Evolutionary conservation across 2,329 filamentous ascomycete species (phyloP).

Genomic region (Aspergillus aculeatus): DNA sequence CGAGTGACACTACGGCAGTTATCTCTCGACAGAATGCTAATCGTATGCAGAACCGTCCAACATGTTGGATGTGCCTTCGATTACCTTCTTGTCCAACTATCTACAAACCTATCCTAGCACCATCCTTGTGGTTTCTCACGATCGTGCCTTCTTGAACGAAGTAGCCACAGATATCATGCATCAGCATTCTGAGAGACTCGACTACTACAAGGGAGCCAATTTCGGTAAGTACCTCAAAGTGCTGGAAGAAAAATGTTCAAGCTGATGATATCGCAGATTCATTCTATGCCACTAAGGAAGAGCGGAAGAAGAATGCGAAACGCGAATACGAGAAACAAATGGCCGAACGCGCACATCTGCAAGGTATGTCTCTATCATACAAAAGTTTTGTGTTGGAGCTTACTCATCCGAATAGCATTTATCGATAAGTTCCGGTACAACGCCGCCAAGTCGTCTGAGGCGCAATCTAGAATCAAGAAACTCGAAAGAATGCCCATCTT

Average conservation of each 20-base stretch:
- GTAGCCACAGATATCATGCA: constrained; percentile 99
- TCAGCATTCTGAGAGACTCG: constrained; percentile 92
- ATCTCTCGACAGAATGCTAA: constrained; percentile 72
- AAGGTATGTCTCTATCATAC: constrained; percentile 48
- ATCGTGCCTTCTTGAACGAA: constrained; percentile 98
- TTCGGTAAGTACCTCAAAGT: constrained; percentile 55
- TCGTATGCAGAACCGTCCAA: constrained; percentile 77
- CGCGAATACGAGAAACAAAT: constrained; percentile 99
- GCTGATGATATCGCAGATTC: constrained; percentile 56
- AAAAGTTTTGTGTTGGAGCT: neutral
- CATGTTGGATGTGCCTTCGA: constrained; percentile 99
- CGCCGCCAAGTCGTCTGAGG: constrained; percentile 96
- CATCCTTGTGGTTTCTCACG: constrained; percentile 94
- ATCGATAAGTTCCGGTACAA: constrained; percentile 99
- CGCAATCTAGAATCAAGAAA: constrained; percentile 98
- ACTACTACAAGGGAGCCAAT: constrained; percentile 98
- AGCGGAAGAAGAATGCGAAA: constrained; percentile 93
- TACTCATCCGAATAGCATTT: constrained; percentile 58
- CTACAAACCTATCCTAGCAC: constrained; percentile 93
- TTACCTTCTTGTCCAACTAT: constrained; percentile 95
- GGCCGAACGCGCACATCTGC: constrained; percentile 86
- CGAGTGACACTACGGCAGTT: constrained; percentile 99
- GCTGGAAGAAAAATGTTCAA: neutral
- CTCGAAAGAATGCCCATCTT: constrained; percentile 94
- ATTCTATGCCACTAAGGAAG: constrained; percentile 96